Percentiles rank a stretch among this genome's conserved stretches.
Conservation (phyloP, 169 alveolate species). For the Nephromyces sp. region DNA sequence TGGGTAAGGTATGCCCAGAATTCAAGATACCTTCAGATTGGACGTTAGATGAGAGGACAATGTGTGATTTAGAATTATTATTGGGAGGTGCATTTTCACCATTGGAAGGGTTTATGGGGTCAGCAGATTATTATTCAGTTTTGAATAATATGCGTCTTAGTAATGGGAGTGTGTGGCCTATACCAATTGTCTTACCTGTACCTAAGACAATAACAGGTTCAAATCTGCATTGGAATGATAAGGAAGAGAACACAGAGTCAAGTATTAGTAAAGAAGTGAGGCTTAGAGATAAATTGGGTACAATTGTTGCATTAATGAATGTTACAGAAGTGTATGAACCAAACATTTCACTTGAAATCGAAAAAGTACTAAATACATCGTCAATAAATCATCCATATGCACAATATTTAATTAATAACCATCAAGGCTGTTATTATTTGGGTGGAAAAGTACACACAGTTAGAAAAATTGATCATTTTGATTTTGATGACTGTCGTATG, state of each 20-base stretch:
- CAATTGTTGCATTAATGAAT: slow-evolving; percentile 18
- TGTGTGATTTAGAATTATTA: slow-evolving; percentile 41
- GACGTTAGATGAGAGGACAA: slow-evolving; percentile 29
- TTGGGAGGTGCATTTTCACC: slow-evolving; percentile 44
- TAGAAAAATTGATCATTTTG: slow-evolving; percentile 16
- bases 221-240: background rate
- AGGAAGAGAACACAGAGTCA: no score
- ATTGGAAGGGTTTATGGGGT: slow-evolving; percentile 35
- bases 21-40: slow-evolving; percentile 28
- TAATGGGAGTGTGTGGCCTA: slow-evolving; percentile 35
- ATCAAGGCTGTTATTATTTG: slow-evolving; percentile 24
- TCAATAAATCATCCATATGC: slow-evolving; percentile 33
- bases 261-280: no score
- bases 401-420: slow-evolving; percentile 5
- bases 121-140: slow-evolving; percentile 22
- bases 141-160: slow-evolving; percentile 19
- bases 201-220: slow-evolving; percentile 12
- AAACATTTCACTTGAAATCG: slow-evolving; percentile 18
- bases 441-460: slow-evolving; percentile 24
- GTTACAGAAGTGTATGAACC: slow-evolving; percentile 19
- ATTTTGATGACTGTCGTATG: slow-evolving; percentile 22
- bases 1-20: no score
- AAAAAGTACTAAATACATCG: slow-evolving; percentile 23
- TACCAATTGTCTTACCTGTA: slow-evolving; percentile 39
- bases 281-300: no score